Evolutionary conservation across 2,329 filamentous ascomycete species (phyloP).

Genomic region (Diaporthe sp.): DNA sequence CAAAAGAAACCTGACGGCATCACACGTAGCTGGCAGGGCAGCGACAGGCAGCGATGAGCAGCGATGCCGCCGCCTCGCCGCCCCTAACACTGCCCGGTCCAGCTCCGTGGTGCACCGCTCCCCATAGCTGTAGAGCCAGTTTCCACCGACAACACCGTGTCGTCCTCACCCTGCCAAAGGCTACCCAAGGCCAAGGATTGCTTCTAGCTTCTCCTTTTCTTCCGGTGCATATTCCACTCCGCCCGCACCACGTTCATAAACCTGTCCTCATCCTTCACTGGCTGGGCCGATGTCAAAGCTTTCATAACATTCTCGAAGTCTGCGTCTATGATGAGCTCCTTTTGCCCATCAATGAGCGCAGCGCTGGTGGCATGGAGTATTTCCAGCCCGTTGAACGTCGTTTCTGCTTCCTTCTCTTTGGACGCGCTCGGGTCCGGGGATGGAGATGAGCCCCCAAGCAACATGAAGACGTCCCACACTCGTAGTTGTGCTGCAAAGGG

Average conservation of each 20-base stretch:
- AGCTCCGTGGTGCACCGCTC: constrained; percentile 32
- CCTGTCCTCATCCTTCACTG: constrained; percentile 92
- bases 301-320: constrained; percentile 99
- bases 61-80: constrained; percentile 4
- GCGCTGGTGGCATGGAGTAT: constrained; percentile 91
- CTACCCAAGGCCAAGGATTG: background rate
- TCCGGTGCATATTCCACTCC: constrained; percentile 82
- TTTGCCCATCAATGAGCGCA: constrained; percentile 90
- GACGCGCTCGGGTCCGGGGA: background rate
- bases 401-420: constrained; percentile 35
- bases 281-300: constrained; percentile 92
- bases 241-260: constrained; percentile 83
- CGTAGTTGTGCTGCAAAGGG: constrained; percentile 94
- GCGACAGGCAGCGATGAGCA: constrained; percentile 7
- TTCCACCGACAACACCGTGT: background rate
- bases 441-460: constrained; percentile 83
- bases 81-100: constrained; percentile 34
- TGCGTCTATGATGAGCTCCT: constrained; percentile 88
- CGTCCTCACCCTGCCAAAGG: background rate
- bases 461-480: constrained; percentile 98
- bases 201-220: constrained; percentile 52
- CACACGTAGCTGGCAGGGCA: background rate
- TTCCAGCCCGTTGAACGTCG: constrained; percentile 73
- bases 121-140: constrained; percentile 24
- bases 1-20: constrained; percentile 28